Evolutionary conservation across 306 rosid species (phyloP).

Genomic region (Delonix regia): DNA sequence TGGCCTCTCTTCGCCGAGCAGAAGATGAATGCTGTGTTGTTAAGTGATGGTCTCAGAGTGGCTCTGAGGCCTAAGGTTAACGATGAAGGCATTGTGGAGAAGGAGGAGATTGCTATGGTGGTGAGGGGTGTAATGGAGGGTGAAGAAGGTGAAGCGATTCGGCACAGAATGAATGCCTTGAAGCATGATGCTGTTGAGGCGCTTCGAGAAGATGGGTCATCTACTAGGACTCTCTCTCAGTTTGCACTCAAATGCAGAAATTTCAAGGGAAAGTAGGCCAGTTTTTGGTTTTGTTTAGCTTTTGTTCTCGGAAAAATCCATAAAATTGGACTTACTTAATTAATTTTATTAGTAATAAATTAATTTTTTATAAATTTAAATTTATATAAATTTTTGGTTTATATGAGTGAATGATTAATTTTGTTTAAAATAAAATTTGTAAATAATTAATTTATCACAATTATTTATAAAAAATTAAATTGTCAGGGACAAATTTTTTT

Average conservation of each 20-base stretch:
- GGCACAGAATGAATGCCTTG: not conserved
- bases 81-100: not conserved
- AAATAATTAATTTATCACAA: too few relatives aligned
- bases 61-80: not conserved
- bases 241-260: not conserved
- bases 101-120: not conserved
- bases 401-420: too few relatives aligned
- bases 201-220: not conserved
- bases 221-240: not conserved
- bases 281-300: not conserved
- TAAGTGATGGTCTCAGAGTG: not conserved
- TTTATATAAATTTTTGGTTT: too few relatives aligned
- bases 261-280: not conserved
- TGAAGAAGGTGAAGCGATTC: not conserved
- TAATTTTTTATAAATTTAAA: too few relatives aligned
- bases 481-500: too few relatives aligned
- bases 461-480: too few relatives aligned
- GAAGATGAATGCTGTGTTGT: slow-evolving; percentile 37
- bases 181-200: not conserved
- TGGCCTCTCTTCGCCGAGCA: slow-evolving; percentile 50
- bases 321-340: too few relatives aligned
- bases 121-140: not conserved
- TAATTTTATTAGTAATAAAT: too few relatives aligned
- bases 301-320: too few relatives aligned
- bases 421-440: too few relatives aligned